These are phyloP conservation scores for Sambucus nigra DNA, from an alignment of 129 eudicot species.

Conservation along the genomic window DNA sequence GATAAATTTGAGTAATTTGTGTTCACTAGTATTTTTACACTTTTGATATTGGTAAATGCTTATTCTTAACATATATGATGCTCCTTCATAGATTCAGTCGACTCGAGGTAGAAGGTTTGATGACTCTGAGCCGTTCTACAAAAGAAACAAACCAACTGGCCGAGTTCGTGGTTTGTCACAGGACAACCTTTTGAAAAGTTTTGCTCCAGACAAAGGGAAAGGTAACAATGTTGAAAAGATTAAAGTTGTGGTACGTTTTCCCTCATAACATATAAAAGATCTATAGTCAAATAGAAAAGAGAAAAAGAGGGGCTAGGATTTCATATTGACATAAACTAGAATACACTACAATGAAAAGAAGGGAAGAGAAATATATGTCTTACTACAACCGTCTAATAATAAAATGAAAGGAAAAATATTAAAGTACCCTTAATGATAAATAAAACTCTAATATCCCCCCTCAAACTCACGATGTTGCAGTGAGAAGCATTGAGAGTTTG, in stretches of 20 bases:
- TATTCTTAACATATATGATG: conserved; percentile 37
- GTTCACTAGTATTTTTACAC: background rate
- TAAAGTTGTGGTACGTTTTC: conserved; percentile 94
- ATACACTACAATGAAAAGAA: no score
- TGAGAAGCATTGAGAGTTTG: no score
- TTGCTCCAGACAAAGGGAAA: conserved; percentile 74
- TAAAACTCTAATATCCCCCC: no score
- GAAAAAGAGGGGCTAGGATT: no score
- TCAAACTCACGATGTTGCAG: no score
- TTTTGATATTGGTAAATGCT: conserved; percentile 37
- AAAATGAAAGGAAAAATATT: no score
- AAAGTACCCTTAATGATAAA: no score
- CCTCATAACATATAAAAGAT: no score
- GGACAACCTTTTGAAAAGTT: conserved; percentile 48
- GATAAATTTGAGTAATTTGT: background rate
- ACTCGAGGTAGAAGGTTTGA: conserved; percentile 70
- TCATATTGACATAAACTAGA: no score
- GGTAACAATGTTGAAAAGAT: conserved; percentile 84
- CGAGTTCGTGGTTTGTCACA: conserved; percentile 67
- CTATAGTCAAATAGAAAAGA: no score
- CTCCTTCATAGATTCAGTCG: conserved; percentile 39
- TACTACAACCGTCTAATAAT: no score
- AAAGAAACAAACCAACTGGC: conserved; percentile 50
- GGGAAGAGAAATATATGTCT: no score
- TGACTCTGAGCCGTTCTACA: conserved; percentile 56